Evolutionary conservation across 2,329 filamentous ascomycete species (phyloP), one percentile per base, ranked within the genome.

Genomic region (Xylaria sp.): DNA sequence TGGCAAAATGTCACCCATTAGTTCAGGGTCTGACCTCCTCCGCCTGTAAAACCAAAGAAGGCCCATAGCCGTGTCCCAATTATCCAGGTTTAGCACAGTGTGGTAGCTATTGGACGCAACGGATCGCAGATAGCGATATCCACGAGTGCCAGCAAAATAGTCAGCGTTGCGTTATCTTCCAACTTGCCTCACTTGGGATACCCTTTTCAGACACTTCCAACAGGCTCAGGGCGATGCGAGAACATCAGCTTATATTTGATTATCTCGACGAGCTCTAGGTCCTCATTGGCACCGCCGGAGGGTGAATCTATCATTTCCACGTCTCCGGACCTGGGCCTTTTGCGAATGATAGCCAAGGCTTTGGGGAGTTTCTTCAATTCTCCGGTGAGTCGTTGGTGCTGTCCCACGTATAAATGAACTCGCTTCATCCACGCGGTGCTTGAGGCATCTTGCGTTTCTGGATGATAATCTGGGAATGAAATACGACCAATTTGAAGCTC

Each of bases 241-340:
- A 98, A 98, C 46, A 96, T 78, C 67, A 98, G 80, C 80, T 96
- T 97, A 74, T 90, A 90, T 79, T 88, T 90, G 66, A 98, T 83
- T 68, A 98, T 87, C 76, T 97, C 94, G 53, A 93, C 87, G 66
- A 98, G 85, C 78, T 97, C 93, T 54, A 97, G 74, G 58, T 89
- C 85, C 59, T 80, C 79, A 3, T 65, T 74, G n/a, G 44, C 64
- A 58, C 72, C 66, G 46, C 72, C 74, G 13, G 70, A 69, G 31
- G 57, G 71, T 48, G 64, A 68, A 47, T 66, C 73, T 62, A 76
- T 78, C 75, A 79, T 85, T 70, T 83, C 79, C 29, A 90, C 77
- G 19, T 68, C 68, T 4, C 75, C 80, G 49, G 65, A 70, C 7
- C 67, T 68, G 19, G 71, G 72, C 59, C 82, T 82, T 70, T 85